Percentiles rank a stretch among this genome's conserved stretches.
Conservation (phyloP, 1,139 yeast genomes). For the Torulaspora pretoriensis region DNA sequence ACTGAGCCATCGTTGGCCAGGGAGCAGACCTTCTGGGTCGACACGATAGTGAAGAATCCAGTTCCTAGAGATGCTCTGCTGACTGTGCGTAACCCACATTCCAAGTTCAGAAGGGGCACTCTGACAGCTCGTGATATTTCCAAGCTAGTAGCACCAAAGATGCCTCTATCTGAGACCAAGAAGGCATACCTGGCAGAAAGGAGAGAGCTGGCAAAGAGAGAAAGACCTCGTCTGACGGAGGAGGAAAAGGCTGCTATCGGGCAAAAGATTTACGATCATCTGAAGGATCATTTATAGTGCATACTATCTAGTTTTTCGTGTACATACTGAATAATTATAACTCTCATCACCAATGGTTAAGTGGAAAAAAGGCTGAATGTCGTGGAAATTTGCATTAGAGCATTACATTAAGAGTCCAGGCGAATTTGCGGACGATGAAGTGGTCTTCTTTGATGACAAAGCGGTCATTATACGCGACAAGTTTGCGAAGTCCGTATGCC, state of each 20-base stretch:
- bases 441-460: conserved; percentile 46
- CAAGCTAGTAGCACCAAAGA: conserved; percentile 61
- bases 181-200: conserved; percentile 50
- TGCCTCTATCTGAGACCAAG: conserved; percentile 71
- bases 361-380: conserved; percentile 16
- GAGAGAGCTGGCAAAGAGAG: conserved; percentile 45
- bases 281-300: conserved; percentile 14
- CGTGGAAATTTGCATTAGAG: conserved; percentile 34
- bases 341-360: background rate
- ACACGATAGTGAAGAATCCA: conserved; percentile 61
- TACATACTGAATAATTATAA: conserved; percentile 7
- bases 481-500: conserved; percentile 62
- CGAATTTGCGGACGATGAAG: conserved; percentile 24
- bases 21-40: conserved; percentile 72
- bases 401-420: conserved; percentile 41
- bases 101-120: conserved; percentile 51
- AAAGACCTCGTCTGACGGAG: conserved; percentile 51
- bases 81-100: conserved; percentile 67
- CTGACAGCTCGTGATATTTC: conserved; percentile 61
- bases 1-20: conserved; percentile 60
- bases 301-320: conserved; percentile 8
- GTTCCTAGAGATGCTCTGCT: conserved; percentile 62
- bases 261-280: conserved; percentile 43
- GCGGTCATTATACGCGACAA: conserved; percentile 56
- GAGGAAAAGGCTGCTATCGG: conserved; percentile 73